Base-by-base conservation (phyloP, 2,329 filamentous ascomycete species). In the Celoporthe dispersa region DNA sequence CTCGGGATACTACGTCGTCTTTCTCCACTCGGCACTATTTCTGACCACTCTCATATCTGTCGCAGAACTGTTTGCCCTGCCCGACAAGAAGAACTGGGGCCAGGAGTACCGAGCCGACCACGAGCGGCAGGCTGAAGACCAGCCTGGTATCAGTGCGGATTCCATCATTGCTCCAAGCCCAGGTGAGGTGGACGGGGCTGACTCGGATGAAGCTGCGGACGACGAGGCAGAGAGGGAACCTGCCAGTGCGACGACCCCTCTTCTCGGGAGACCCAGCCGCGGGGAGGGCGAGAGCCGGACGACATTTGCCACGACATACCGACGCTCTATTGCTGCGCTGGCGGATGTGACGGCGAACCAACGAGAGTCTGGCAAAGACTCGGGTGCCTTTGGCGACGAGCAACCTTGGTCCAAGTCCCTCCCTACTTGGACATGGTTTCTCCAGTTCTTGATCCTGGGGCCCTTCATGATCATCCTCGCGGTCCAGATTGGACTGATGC, bases 331-430 rank as follows among this genome's bases (percentile, higher is more conserved):
- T 37, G 78, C 80, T 2, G 78, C 74, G 48, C 69, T 79, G 16
- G 70, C 76, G 28, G 74, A 74, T 31, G 66, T 71, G 37, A 68
- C 72, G 39, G 39, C 74, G 22, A 73, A 72, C 66, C 72, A 75
- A 41, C 65, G 70, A 51, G 73, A 35, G 1, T n/a, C 71, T 39
- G 72, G 72, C 72, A 74, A 72, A 22, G 75, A 69, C 69, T 70
- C 78, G 2, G 75, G 81, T 68, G 81, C 85, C 0, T 94, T 91
- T 76, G 87, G 87, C 16, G 83, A 88, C 67, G 96, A 98, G 78
- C 96, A 98, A 79, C 82, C 86, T 19, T 99, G 96, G 96, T 97
- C 94, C 66, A 87, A 87, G 4, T 86, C 86, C 51, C 82, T 98
- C 67, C 93, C 94, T 1, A 88, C 86, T 60, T 98, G 92, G 92